Evolutionary conservation across 768 basidiomycete genomes (phyloP), one percentile per base, ranked within the genome.

Genomic region (Rickenella mellea): DNA sequence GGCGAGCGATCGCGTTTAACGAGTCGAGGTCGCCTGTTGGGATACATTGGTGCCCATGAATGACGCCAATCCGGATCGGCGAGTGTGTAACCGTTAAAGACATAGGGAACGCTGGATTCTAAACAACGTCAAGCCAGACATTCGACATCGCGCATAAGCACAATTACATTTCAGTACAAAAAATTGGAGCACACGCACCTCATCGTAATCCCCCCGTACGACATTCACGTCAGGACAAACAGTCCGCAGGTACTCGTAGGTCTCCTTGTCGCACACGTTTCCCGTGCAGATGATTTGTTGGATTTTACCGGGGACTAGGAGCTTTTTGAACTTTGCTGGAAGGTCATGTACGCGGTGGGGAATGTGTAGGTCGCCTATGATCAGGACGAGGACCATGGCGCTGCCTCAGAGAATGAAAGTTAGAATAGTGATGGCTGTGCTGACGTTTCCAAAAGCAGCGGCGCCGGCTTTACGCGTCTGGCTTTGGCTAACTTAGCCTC

Each of bases 231-330:
- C 96, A 8, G 87, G 80, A 14, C 88, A 83, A n/a, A 99, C 86
- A 11, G 88, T 91, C 50, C 89, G 73, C 19, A 99, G 71, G 67
- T 96, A 98, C 52, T 97, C 96, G 62, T 86, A 92, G 6, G 96
- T 98, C 63, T 98, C 94, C 55, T 83, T 82, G 66, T 99, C 96
- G 61, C 90, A 93, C 19, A 97, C 83, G 58, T 98, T 98, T 36
- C 96, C 96, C 0, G 94, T 98, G 60, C 91, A 96, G 20, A 98
- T 70, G 45, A 98, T 96, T 61, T 98, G 94, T 48, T 93, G 89
- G 33, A 99, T 98, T 63, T 99, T 99, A 17, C 96, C 96, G 15
- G 87, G 87, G 8, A 78, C 76, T 3, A 99, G 71, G 1, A 98
- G 80, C 56, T 97, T 96, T 68, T 94, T 93, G 68, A 99, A 99